Evolutionary conservation across 805 yeast genomes (phyloP).

Genomic region (Starmerella vitae): DNA sequence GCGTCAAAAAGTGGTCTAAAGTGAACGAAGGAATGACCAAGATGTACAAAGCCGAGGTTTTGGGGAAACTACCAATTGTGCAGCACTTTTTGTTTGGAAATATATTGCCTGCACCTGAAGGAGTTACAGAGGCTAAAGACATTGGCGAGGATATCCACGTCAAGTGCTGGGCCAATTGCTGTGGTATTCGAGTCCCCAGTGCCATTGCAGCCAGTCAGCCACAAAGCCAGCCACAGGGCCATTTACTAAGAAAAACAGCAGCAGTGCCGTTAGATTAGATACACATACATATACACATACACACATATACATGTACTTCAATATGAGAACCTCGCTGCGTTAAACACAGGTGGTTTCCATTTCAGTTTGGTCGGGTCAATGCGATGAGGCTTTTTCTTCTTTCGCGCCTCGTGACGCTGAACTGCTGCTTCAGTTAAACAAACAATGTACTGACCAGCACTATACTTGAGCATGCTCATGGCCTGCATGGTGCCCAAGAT

Average conservation of each 20-base stretch:
- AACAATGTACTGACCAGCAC: conserved; percentile 89
- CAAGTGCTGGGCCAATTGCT: conserved; percentile 84
- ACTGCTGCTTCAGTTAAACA: conserved; percentile 72
- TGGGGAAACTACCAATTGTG: conserved; percentile 78
- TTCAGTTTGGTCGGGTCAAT: conserved; percentile 57
- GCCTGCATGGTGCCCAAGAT: conserved; percentile 88
- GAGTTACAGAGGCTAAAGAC: conserved; percentile 32
- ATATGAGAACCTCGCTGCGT: conserved; percentile 63
- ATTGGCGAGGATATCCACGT: conserved; percentile 29
- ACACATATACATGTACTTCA: background rate
- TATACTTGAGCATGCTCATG: conserved; percentile 74
- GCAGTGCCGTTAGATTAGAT: conserved; percentile 14
- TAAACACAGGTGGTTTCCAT: conserved; percentile 91
- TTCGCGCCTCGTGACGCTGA: conserved; percentile 56
- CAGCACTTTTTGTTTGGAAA: conserved; percentile 86
- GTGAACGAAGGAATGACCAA: conserved; percentile 89
- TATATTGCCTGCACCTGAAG: conserved; percentile 58
- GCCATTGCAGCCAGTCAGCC: conserved; percentile 71
- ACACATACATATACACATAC: background rate
- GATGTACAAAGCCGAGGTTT: conserved; percentile 90
- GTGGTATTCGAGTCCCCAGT: conserved; percentile 92
- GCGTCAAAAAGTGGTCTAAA: conserved; percentile 79
- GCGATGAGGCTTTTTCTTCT: conserved; percentile 59
- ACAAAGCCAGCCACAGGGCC: conserved; percentile 5
- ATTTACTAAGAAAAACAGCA: conserved; percentile 6